Percentiles rank a stretch among this genome's conserved stretches.
Evolutionary conservation across 2,329 filamentous ascomycete genomes (phyloP).

Genomic region (Coniochaeta pulveracea): DNA sequence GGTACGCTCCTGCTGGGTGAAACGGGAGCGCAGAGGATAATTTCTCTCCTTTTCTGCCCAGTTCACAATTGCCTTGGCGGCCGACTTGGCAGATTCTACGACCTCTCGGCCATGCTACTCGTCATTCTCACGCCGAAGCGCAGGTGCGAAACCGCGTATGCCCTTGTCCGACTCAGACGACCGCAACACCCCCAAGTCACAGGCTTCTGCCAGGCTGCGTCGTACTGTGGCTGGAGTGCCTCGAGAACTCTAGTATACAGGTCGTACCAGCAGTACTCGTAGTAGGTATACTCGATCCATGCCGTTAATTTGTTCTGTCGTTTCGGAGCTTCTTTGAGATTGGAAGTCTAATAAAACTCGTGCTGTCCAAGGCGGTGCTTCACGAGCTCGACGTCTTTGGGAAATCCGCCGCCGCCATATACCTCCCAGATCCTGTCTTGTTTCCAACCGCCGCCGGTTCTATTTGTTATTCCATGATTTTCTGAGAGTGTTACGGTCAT

Average conservation of each 20-base stretch:
- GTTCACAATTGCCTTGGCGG: not conserved
- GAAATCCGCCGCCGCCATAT: not conserved
- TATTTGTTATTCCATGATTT: not conserved
- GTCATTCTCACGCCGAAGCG: not conserved
- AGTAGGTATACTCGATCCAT: constrained; percentile 27
- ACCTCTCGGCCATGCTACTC: not conserved
- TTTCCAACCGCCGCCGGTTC: not conserved
- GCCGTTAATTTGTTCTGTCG: constrained; percentile 21
- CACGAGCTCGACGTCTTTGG: constrained; percentile 15
- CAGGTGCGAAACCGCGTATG: constrained; percentile 5
- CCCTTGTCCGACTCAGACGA: constrained; percentile 17
- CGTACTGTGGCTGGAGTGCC: constrained; percentile 11
- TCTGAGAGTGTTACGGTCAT: not conserved
- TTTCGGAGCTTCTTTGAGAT: constrained; percentile 16
- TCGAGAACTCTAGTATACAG: constrained; percentile 10
- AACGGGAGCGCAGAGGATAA: not conserved
- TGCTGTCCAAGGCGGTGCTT: constrained; percentile 18
- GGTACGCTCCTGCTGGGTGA: not conserved
- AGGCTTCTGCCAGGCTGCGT: constrained; percentile 20
- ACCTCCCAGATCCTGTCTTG: not conserved
- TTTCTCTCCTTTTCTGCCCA: not conserved
- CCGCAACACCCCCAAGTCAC: constrained; percentile 17
- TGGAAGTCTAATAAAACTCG: constrained; percentile 16
- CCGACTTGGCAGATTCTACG: not conserved
- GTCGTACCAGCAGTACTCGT: constrained; percentile 11